Evolutionary conservation across 202 grass and related monocot species (phyloP), one percentile per base, ranked within the genome.

Genomic region (Schoenoplectus triqueter): DNA sequence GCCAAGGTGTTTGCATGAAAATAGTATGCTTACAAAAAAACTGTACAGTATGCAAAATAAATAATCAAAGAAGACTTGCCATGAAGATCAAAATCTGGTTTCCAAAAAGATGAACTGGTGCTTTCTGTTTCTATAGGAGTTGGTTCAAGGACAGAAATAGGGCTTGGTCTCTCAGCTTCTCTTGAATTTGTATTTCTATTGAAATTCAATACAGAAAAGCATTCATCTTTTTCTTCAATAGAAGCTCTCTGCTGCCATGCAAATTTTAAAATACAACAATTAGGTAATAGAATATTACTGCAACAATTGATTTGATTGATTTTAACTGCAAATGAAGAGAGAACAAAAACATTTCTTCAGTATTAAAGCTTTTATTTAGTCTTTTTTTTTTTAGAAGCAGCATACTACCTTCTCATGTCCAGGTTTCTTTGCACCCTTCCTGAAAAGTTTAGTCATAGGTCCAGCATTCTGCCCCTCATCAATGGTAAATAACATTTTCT

Each of bases 71-170:
- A 62, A 64, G 51, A 48, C 91, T 93, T 86, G 94, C 92, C 88
- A 72, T 86, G 17, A 70, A 87, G 67, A 81, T 90, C 83, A 66
- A 55, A 84, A 54, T 82, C 77, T 69, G 65, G 70, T 15, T 82
- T 83, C 77, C 84, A 89, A 80, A 64, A 87, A 87, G 87, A 89
- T 19, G 90, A 92, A 87, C 73, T 89, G 48, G 20, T 94, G 59
- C 87, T 92, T 44, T 91, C 90, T 81, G 88, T 86, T 86, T 89
- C 88, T 60, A 78, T 86, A 80, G 74, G 87, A 80, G 88, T 66
- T n/a, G 61, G 87, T 54, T 94, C 87, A 56, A 93, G 90, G 84
- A 96, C 89, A 55, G 91, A 99, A 10, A 96, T 88, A 22, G 90
- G 90, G 59, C 93, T 94, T 14, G 93, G 92, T 81, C 91, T 91